Conservation (phyloP, 257 asterid genomes). For the Craterostigma plantagineum region DNA sequence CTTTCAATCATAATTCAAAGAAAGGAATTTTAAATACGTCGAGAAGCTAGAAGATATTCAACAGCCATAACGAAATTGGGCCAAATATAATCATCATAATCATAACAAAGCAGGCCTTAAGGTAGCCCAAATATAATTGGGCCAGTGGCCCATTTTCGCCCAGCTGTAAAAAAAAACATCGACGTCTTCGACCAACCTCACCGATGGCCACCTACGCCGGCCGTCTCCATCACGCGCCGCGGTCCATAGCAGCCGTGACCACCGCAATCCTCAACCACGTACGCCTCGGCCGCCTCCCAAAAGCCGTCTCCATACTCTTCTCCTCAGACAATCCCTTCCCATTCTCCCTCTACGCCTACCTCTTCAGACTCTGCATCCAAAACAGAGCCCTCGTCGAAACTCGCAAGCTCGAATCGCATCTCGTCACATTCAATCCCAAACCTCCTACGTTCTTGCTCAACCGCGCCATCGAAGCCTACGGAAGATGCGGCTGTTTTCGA, state of each 20-base stretch:
- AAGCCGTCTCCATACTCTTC: conserved; percentile 50
- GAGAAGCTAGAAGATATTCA: too few species aligned
- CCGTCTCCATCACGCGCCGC: too few species aligned
- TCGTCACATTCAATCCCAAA: conserved; percentile 23
- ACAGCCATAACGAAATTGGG: too few species aligned
- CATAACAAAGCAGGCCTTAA: too few species aligned
- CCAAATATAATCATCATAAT: too few species aligned
- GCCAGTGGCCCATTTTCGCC: too few species aligned
- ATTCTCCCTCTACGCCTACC: conserved; percentile 36
- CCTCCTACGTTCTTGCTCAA: conserved; percentile 68
- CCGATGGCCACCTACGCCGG: too few species aligned
- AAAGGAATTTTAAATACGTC: too few species aligned
- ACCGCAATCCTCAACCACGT: conserved; percentile 35
- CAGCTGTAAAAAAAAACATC: too few species aligned
- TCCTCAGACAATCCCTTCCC: conserved; percentile 31
- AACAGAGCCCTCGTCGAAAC: conserved; percentile 41
- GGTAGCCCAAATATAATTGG: too few species aligned
- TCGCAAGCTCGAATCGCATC: conserved; percentile 57
- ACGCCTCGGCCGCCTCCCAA: conserved; percentile 34
- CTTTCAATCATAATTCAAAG: too few species aligned
- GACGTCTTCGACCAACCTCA: too few species aligned
- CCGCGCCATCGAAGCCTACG: conserved; percentile 58
- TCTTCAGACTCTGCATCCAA: conserved; percentile 40
- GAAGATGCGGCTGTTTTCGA: conserved; percentile 34
- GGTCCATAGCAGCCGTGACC: conserved; percentile 4